These are phyloP conservation scores for Didymella segeticola DNA, from an alignment of 2,329 filamentous ascomycete species.

Conservation along the genomic window DNA sequence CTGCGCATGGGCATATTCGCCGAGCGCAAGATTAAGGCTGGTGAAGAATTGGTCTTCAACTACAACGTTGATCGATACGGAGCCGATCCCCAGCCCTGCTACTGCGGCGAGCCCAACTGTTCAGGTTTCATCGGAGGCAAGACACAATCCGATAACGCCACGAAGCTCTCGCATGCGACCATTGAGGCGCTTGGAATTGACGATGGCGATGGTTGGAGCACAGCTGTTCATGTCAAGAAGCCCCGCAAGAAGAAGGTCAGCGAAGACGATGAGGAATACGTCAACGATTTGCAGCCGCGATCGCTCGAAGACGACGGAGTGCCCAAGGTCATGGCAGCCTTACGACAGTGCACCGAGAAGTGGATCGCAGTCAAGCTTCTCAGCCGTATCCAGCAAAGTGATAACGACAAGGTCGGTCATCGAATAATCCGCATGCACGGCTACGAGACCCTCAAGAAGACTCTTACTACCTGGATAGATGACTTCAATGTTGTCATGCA, in stretches of 20 bases:
- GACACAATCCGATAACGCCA: constrained; percentile 94
- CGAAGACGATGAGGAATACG: constrained; percentile 94
- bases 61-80: constrained; percentile 99
- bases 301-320: constrained; percentile 82
- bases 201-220: constrained; percentile 90
- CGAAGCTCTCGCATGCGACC: constrained; percentile 85
- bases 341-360: constrained; percentile 98
- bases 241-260: constrained; percentile 89
- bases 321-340: constrained; percentile 92
- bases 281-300: constrained; percentile 84
- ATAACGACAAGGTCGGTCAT: constrained; percentile 86
- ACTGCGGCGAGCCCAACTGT: constrained; percentile 93
- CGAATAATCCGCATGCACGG: constrained; percentile 95
- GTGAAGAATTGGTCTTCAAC: constrained; percentile 97
- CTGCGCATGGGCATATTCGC: constrained; percentile 99
- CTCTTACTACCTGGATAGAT: constrained; percentile 83
- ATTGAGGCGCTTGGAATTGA: constrained; percentile 97
- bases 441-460: constrained; percentile 91
- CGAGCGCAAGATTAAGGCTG: constrained; percentile 79
- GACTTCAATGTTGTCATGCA: constrained; percentile 90
- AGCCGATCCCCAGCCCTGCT: constrained; percentile 94
- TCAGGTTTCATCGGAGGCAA: constrained; percentile 97
- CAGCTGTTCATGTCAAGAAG: constrained; percentile 85
- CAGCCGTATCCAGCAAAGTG: constrained; percentile 82
- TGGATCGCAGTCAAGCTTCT: constrained; percentile 98